Evolutionary conservation across 2,329 filamentous ascomycete species (phyloP).

Genomic region (Periconia digitata): DNA sequence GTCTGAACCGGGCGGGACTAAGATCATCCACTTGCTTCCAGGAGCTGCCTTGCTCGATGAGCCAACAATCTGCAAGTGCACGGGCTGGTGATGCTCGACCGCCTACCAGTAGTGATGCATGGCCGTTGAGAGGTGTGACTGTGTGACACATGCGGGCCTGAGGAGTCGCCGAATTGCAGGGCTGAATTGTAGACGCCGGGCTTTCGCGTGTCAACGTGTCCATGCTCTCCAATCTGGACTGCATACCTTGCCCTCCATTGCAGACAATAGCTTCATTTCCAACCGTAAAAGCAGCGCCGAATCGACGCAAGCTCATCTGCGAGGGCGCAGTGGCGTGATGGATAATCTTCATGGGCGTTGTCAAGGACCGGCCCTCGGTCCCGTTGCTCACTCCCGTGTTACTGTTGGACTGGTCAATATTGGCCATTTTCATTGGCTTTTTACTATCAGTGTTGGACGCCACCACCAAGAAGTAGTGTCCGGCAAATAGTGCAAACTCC

Average conservation of each 20-base stretch:
- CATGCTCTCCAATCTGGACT: constrained; percentile 52
- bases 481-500: constrained; percentile 81
- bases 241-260: constrained; percentile 50
- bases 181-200: constrained; percentile 18
- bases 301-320: constrained; percentile 38
- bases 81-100: constrained; percentile 76
- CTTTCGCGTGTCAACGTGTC: constrained; percentile 39
- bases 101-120: constrained; percentile 68
- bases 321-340: constrained; percentile 13
- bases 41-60: constrained; percentile 60
- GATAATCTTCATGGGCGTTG: constrained; percentile 12
- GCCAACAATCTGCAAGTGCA: constrained; percentile 74
- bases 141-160: constrained; percentile 70
- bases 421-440: constrained; percentile 12
- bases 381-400: background rate
- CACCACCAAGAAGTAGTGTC: constrained; percentile 79
- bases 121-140: constrained; percentile 64
- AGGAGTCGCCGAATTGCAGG: constrained; percentile 38
- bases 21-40: constrained; percentile 70
- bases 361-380: constrained; percentile 7
- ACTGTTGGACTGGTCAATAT: constrained; percentile 6
- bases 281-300: constrained; percentile 41
- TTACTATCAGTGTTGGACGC: constrained; percentile 53
- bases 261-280: constrained; percentile 36
- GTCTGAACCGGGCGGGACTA: constrained; percentile 73